Percentiles rank a stretch among this genome's conserved stretches.
phyloP scores from a whole-genome alignment of 371 early-diverging fungal genomes.

The Rhizopus stolonifer region DNA sequence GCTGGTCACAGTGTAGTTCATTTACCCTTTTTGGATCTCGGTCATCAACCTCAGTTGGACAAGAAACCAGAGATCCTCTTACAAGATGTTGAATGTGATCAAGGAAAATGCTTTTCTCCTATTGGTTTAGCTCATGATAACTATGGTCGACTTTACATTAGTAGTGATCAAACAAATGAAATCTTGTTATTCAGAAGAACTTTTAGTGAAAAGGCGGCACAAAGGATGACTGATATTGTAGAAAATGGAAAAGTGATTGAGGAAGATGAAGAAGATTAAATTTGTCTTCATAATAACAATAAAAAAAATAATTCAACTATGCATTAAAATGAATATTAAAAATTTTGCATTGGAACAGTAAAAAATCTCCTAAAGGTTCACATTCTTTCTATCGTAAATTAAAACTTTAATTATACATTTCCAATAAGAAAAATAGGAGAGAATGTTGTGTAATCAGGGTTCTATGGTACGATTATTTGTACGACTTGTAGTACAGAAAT shows the following conservation, averaged over 20 bases:
- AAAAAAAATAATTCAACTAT: too few relatives aligned
- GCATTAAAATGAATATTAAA: too few relatives aligned
- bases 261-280: neutral
- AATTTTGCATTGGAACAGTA: too few relatives aligned
- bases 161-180: slow-evolving; percentile 46
- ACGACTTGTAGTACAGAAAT: neutral
- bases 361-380: too few relatives aligned
- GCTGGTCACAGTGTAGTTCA: slow-evolving; percentile 39
- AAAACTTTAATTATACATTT: too few relatives aligned
- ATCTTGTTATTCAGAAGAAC: slow-evolving; percentile 35
- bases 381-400: too few relatives aligned
- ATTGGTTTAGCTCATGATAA: slow-evolving; percentile 34
- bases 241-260: neutral
- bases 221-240: slow-evolving; percentile 29
- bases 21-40: slow-evolving; percentile 44
- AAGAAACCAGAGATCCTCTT: slow-evolving; percentile 37
- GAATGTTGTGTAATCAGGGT: too few relatives aligned
- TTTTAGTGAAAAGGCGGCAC: slow-evolving; percentile 32
- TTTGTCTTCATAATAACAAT: neutral
- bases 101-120: slow-evolving; percentile 29
- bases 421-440: too few relatives aligned
- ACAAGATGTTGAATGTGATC: slow-evolving; percentile 22
- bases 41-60: slow-evolving; percentile 44
- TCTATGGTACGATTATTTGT: neutral
- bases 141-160: slow-evolving; percentile 37